Base-by-base conservation (phyloP, 2,329 filamentous ascomycete species). In the Colletotrichum musicola region DNA sequence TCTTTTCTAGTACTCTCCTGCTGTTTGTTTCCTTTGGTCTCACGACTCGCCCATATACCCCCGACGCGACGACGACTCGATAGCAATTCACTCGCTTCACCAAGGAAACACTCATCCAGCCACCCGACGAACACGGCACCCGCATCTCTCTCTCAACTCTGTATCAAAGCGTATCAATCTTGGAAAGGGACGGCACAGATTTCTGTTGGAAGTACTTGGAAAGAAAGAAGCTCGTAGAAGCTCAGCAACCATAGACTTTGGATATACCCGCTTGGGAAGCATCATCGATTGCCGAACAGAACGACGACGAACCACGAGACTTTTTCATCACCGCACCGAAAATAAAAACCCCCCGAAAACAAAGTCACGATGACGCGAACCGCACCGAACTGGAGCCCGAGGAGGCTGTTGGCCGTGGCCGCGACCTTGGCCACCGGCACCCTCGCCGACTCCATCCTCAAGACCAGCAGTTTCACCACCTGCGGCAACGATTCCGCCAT, bases 401-500 rank as follows among this genome's bases (percentile, higher is more conserved):
- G 53, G 54, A 75, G 75, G 74, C 77, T 73, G 64, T 77, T 77
- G 60, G 71, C 80, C 65, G 74, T 79, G 62, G 77, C 82, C 20
- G 75, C 78, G 58, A 76, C 78, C 59, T 76, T 85, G 53, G 74
- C 78, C 16, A 78, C 77, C 56, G 81, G 84, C 67, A 91, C 86
- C 62, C 77, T 92, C 68, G 93, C 88, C 64, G 85, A 82, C 70
- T 90, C 95, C 73, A 84, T 97, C 66, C 88, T 99, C 66, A 88
- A 91, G 77, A 98, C 95, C 25, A 88, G 87, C 71, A 93, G 94
- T 68, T 97, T 96, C 82, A 89, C 85, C 75, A 90, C 90, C 72
- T 98, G 96, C 81, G 78, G 76, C 44, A 76, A 77, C 58, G 80
- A 85, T 35, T 67, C 71, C 22, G 51, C 75, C 74, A 84, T 98